These are phyloP conservation scores for Clohesyomyces aquaticus DNA, from an alignment of 495 filamentous ascomycete species.

Conservation along the genomic window DNA sequence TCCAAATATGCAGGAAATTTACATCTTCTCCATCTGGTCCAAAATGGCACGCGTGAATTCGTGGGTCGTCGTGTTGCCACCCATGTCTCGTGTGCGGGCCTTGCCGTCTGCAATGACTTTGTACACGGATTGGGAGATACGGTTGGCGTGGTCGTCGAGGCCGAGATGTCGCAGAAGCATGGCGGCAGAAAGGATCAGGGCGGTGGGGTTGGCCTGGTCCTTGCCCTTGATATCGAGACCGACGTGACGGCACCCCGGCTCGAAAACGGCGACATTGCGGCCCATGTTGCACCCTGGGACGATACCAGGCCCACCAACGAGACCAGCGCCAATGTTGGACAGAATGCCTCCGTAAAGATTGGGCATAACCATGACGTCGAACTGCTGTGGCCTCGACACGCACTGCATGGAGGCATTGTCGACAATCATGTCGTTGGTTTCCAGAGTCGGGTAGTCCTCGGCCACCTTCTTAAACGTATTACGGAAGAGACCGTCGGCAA, in stretches of 20 bases:
- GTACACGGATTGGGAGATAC: slow-evolving; percentile 96
- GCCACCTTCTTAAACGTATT: slow-evolving; percentile 92
- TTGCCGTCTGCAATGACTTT: slow-evolving; percentile 91
- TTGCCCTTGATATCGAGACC: slow-evolving; percentile 99
- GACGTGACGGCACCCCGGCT: slow-evolving; percentile 97
- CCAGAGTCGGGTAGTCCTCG: slow-evolving; percentile 88
- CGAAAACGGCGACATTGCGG: slow-evolving; percentile 95
- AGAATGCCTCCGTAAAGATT: slow-evolving; percentile 99
- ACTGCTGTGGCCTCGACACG: slow-evolving; percentile 93
- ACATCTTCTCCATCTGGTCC: slow-evolving; percentile 78
- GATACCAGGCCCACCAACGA: slow-evolving; percentile 97
- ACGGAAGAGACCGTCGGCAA: slow-evolving; percentile 97
- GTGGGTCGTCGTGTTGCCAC: slow-evolving; percentile 83
- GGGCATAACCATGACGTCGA: slow-evolving; percentile 99
- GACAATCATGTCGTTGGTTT: slow-evolving; percentile 98
- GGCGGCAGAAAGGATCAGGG: slow-evolving; percentile 88
- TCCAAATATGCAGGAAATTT: background rate
- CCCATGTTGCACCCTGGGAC: slow-evolving; percentile 99
- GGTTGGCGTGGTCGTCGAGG: slow-evolving; percentile 95
- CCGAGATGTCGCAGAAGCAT: slow-evolving; percentile 97
- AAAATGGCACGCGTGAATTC: slow-evolving; percentile 94
- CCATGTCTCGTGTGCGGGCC: slow-evolving; percentile 91
- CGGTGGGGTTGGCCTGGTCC: slow-evolving; percentile 97
- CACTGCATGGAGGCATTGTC: slow-evolving; percentile 99
- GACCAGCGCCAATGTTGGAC: slow-evolving; percentile 96